A percentile compares a stretch with the other conserved stretches of the same genome.
Evolutionary conservation across 148 eudicot genomes (phyloP).

Genomic region (Rhododendron henanense): DNA sequence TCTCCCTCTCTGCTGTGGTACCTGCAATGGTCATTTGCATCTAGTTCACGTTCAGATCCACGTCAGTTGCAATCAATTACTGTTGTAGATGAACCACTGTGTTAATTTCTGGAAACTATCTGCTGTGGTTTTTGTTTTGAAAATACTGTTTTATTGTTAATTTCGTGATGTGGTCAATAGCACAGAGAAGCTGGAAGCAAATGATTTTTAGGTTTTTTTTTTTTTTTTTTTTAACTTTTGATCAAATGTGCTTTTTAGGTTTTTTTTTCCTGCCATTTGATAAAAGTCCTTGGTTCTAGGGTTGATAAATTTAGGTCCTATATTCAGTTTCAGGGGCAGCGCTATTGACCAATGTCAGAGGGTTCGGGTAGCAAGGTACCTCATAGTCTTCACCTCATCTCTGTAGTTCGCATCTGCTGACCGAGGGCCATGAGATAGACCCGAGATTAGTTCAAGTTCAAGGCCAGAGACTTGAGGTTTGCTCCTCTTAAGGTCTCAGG

Average conservation of each 20-base stretch:
- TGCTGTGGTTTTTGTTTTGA: background rate
- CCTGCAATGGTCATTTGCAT: conserved; percentile 1
- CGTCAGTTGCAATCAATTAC: conserved; percentile 7
- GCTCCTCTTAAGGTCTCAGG: background rate
- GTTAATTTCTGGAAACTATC: background rate
- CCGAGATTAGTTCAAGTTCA: background rate
- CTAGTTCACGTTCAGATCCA: conserved; percentile 10
- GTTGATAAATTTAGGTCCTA: background rate
- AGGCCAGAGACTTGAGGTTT: background rate
- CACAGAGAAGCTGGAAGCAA: background rate
- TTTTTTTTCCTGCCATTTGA: background rate
- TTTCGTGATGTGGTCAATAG: conserved; percentile 3
- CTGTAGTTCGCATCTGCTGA: background rate
- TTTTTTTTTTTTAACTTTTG: background rate
- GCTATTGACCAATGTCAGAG: background rate
- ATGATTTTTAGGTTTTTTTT: background rate
- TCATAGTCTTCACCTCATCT: background rate
- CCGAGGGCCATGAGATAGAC: background rate
- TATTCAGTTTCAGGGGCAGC: background rate
- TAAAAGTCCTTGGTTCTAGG: background rate
- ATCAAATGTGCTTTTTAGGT: too few species aligned
- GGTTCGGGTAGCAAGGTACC: background rate
- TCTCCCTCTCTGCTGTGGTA: background rate
- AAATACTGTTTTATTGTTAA: background rate
- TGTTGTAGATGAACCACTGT: background rate